Percentiles rank a stretch among this genome's conserved stretches.
Evolutionary conservation across 2,329 filamentous ascomycete species (phyloP).

Genomic region (Colletotrichum tamarilloi): DNA sequence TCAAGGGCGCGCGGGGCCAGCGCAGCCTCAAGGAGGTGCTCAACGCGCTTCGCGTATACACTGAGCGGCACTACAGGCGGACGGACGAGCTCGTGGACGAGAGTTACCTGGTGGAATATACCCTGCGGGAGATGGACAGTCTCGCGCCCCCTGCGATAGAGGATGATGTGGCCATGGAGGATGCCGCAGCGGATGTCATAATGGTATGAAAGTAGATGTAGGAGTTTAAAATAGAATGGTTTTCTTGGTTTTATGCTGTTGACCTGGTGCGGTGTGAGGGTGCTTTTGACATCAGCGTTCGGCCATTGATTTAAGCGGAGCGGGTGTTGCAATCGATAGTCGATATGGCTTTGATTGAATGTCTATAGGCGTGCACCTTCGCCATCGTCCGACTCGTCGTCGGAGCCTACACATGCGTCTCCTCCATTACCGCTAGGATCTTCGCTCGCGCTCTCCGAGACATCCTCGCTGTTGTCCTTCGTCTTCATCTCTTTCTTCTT

Average conservation of each 20-base stretch:
- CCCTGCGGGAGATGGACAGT: conserved; percentile 90
- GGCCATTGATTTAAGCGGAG: too few species aligned
- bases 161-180: conserved; percentile 45
- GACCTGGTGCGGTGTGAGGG: not conserved
- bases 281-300: too few species aligned
- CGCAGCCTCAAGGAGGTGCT: conserved; percentile 84
- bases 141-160: conserved; percentile 62
- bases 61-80: conserved; percentile 90
- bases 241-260: not conserved
- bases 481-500: not conserved
- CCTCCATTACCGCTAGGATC: not conserved
- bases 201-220: conserved; percentile 45
- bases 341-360: not conserved
- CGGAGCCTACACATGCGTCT: not conserved
- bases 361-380: not conserved
- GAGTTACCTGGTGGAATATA: conserved; percentile 94
- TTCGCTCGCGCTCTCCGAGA: not conserved
- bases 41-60: conserved; percentile 89
- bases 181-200: conserved; percentile 47
- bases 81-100: conserved; percentile 93
- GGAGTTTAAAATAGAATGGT: not conserved
- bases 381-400: not conserved
- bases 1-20: conserved; percentile 66
- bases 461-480: not conserved
- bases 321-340: not conserved